Evolutionary conservation across 164 flowering plant species (phyloP).

Genomic region (Kalanchoe fedtschenkoi): DNA sequence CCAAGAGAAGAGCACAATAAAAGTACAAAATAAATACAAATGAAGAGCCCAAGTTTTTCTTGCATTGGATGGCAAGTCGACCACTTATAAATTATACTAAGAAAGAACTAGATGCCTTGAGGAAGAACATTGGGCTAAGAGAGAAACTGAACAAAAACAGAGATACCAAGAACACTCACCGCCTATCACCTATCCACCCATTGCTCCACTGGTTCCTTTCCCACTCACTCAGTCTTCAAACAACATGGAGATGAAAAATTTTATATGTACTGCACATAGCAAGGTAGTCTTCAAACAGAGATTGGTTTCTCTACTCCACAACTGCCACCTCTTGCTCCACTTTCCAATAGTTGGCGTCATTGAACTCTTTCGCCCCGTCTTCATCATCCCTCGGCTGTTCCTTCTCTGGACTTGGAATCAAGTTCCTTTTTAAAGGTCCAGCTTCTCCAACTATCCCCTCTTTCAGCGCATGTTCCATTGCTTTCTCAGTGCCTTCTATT

Average conservation of each 20-base stretch:
- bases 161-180: too few species aligned
- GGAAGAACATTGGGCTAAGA: not conserved
- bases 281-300: not conserved
- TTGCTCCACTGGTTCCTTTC: not conserved
- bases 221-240: not conserved
- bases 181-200: not conserved
- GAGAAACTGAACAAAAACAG: not conserved
- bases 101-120: not conserved
- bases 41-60: too few species aligned
- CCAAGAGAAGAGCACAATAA: too few species aligned
- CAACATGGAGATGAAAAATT: not conserved
- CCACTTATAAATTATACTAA: too few species aligned
- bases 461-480: conserved; percentile 84
- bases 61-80: not conserved
- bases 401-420: conserved; percentile 30
- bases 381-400: conserved; percentile 38
- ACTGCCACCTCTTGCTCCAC: conserved; percentile 76
- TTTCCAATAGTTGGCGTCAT: conserved; percentile 85
- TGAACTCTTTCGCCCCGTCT: conserved; percentile 66
- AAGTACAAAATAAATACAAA: too few species aligned
- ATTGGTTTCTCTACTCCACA: conserved; percentile 32
- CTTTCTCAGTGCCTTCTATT: conserved; percentile 77
- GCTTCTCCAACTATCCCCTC: conserved; percentile 96
- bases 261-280: conserved; percentile 1
- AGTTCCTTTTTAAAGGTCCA: conserved; percentile 57